phyloP scores from a whole-genome alignment of 164 flowering plant genomes.

The Vitis labrusca region DNA sequence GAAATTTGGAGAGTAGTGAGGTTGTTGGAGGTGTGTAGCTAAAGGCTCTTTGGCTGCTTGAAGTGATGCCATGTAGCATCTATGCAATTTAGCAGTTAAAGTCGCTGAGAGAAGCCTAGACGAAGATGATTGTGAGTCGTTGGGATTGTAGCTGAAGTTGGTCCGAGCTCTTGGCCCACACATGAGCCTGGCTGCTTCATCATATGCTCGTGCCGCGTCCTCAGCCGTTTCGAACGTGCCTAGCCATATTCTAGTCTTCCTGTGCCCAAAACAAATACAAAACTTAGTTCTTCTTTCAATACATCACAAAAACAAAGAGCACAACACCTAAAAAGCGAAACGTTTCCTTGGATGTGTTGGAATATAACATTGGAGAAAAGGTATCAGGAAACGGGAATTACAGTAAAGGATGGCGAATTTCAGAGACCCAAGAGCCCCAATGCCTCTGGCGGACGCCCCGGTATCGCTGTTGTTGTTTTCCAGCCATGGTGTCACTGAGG shows the following conservation, averaged over 20 bases:
- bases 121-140: conserved; percentile 24
- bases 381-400: conserved; percentile 12
- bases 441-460: conserved; percentile 54
- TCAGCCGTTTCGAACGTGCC: conserved; percentile 59
- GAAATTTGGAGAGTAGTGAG: background rate
- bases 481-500: conserved; percentile 21
- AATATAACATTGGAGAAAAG: no score
- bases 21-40: background rate
- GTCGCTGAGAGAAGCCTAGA: conserved; percentile 33
- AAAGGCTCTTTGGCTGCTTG: conserved; percentile 14
- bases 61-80: conserved; percentile 38
- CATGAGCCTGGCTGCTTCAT: conserved; percentile 52
- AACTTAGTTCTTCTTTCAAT: no score
- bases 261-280: conserved; percentile 7
- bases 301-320: no score
- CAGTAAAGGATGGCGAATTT: conserved; percentile 53
- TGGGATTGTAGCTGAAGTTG: conserved; percentile 34
- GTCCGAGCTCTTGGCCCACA: conserved; percentile 46
- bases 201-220: conserved; percentile 53
- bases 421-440: conserved; percentile 64
- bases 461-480: conserved; percentile 37
- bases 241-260: conserved; percentile 57
- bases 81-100: conserved; percentile 42
- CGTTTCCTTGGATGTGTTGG: no score
- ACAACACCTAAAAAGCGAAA: no score